Conservation (phyloP, 2,329 filamentous ascomycete genomes). For the Monosporascus sp. region DNA sequence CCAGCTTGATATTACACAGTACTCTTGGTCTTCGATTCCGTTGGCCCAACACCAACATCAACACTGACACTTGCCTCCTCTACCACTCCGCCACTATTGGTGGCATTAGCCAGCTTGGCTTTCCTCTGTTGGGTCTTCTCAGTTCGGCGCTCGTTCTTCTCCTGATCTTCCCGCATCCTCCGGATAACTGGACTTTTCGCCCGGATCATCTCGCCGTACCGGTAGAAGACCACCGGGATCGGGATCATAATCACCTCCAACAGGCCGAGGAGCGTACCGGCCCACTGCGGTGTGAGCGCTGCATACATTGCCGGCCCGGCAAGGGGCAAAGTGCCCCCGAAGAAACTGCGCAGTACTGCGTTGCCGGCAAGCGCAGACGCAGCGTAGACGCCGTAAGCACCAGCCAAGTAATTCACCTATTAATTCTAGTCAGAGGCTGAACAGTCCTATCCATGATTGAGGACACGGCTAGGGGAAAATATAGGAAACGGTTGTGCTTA, state of each 20-base stretch:
- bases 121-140: slow-evolving; percentile 24
- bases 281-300: slow-evolving; percentile 69
- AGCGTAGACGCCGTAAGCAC: slow-evolving; percentile 75
- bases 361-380: slow-evolving; percentile 78
- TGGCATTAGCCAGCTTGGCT: slow-evolving; percentile 6
- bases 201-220: slow-evolving; percentile 50
- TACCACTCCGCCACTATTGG: neutral
- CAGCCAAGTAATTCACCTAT: slow-evolving; percentile 67
- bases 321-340: slow-evolving; percentile 75
- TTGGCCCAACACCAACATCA: neutral
- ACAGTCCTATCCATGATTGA: too few species aligned
- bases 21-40: slow-evolving; percentile 3
- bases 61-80: slow-evolving; percentile 1
- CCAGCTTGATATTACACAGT: neutral
- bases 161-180: slow-evolving; percentile 41
- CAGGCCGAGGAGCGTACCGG: slow-evolving; percentile 68
- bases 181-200: slow-evolving; percentile 43
- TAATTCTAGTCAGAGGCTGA: neutral
- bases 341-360: slow-evolving; percentile 63
- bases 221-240: slow-evolving; percentile 75
- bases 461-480: too few species aligned
- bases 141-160: slow-evolving; percentile 30
- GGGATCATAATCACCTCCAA: slow-evolving; percentile 71
- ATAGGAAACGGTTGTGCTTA: too few species aligned
- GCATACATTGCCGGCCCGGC: slow-evolving; percentile 69